These are phyloP conservation scores for Beta vulgaris DNA, from an alignment of 148 eudicot genomes.

Conservation along the genomic window DNA sequence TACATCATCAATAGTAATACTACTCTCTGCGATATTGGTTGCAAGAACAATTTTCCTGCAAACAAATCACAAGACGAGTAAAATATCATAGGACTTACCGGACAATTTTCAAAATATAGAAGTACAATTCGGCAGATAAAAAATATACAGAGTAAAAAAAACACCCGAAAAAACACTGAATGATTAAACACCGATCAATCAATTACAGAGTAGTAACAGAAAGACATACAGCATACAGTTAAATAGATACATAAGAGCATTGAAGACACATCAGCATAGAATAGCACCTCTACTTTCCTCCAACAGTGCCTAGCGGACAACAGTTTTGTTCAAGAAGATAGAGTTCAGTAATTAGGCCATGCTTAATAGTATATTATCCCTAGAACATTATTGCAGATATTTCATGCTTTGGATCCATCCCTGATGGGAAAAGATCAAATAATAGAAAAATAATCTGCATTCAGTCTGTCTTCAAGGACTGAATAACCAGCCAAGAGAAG, in stretches of 20 bases:
- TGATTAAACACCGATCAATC: not conserved
- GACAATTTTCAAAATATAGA: not conserved
- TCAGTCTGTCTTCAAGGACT: not conserved
- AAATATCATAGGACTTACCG: slow-evolving; percentile 10
- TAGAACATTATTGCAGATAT: not conserved
- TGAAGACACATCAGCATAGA: not conserved
- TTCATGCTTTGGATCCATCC: not conserved
- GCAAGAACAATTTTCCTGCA: slow-evolving; percentile 92
- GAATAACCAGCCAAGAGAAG: not conserved
- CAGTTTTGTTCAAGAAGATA: not conserved
- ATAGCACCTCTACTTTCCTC: not conserved
- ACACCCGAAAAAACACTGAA: not conserved
- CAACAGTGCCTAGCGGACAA: not conserved
- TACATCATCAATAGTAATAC: slow-evolving; percentile 95
- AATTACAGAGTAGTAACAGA: not conserved
- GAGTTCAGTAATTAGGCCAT: not conserved
- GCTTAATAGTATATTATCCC: not conserved
- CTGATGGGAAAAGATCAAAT: not conserved
- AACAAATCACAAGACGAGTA: slow-evolving; percentile 3
- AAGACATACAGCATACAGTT: not conserved
- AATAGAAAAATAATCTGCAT: not conserved
- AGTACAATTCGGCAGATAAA: not conserved
- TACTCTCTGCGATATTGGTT: slow-evolving; percentile 96
- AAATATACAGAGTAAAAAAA: not conserved
- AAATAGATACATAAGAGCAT: not conserved